A percentile compares a stretch with the other conserved stretches of the same genome.
These are phyloP conservation scores for Durusdinium trenchii DNA, from an alignment of 73 alveolate species.

Conservation along the genomic window DNA sequence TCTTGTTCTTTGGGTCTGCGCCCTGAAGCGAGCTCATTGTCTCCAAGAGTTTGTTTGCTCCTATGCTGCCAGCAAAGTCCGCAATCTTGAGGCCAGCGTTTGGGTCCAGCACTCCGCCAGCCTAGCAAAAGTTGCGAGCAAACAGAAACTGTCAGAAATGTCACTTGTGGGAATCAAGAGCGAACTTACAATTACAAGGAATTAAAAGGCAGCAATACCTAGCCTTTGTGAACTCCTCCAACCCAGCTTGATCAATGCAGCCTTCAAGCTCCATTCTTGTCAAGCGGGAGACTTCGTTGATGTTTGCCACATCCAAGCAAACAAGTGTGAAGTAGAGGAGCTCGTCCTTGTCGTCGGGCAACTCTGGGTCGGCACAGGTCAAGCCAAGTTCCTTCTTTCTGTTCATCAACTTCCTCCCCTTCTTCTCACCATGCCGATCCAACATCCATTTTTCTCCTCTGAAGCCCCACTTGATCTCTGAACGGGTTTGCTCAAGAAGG, in stretches of 20 bases:
- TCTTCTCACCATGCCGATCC: background rate
- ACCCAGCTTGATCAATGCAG: conserved; percentile 31
- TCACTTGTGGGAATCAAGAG: too few relatives aligned
- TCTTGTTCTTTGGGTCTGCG: background rate
- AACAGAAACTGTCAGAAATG: too few relatives aligned
- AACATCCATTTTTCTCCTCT: background rate
- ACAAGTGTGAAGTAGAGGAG: conserved; percentile 31
- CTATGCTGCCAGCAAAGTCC: background rate
- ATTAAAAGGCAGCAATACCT: too few relatives aligned
- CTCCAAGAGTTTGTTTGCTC: background rate
- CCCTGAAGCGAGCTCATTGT: background rate
- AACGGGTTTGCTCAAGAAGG: background rate
- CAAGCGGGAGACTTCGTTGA: background rate
- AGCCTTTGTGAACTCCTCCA: conserved; percentile 43
- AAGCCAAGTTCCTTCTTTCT: background rate
- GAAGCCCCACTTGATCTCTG: conserved; percentile 10
- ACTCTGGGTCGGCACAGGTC: conserved; percentile 12
- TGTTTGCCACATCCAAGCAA: conserved; percentile 1
- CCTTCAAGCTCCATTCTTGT: conserved; percentile 27
- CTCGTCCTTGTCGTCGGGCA: conserved; percentile 30
- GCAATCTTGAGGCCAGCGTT: background rate
- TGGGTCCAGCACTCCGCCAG: conserved; percentile 43
- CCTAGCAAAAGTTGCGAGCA: background rate
- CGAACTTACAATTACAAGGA: too few relatives aligned
- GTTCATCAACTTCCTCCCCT: background rate